Conservation (phyloP, 371 early-diverging fungal genomes). For the Smittium culicis region DNA sequence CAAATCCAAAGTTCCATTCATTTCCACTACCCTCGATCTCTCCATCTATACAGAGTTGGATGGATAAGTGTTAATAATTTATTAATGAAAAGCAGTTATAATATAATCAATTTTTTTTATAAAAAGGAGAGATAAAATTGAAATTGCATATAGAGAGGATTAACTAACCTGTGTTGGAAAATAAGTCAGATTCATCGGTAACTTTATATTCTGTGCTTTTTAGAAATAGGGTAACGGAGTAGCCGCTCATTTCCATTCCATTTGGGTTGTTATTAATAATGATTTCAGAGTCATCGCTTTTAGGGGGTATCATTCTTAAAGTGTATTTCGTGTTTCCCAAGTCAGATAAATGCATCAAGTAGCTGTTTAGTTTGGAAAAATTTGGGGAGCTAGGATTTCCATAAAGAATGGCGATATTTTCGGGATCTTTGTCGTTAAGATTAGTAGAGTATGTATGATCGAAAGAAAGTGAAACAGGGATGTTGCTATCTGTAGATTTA, state of each 20-base stretch:
- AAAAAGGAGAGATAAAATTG: background rate
- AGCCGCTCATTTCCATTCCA: conserved; percentile 51
- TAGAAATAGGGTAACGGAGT: conserved; percentile 78
- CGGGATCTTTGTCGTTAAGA: background rate
- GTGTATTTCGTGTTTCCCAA: conserved; percentile 20
- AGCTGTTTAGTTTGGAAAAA: conserved; percentile 21
- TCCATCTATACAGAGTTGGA: too few relatives aligned
- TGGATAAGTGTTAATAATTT: too few relatives aligned
- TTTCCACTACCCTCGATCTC: background rate
- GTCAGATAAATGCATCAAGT: conserved; percentile 18
- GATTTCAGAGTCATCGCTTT: conserved; percentile 10
- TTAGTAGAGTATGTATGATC: conserved; percentile 24
- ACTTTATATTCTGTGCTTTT: conserved; percentile 92
- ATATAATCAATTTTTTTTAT: too few relatives aligned
- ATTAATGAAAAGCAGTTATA: too few relatives aligned
- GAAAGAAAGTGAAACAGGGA: conserved; percentile 15
- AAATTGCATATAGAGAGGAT: background rate
- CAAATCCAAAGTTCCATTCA: conserved; percentile 12
- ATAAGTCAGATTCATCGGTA: conserved; percentile 67
- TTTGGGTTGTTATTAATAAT: conserved; percentile 32
- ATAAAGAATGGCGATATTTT: conserved; percentile 22
- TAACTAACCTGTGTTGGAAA: conserved; percentile 11
- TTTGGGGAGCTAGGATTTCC: conserved; percentile 20
- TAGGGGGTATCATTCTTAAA: conserved; percentile 35
- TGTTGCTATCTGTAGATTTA: conserved; percentile 17